A percentile compares a stretch with the other conserved stretches of the same genome.
These are phyloP conservation scores for Dysphania ambrosioides DNA, from an alignment of 148 eudicot genomes.

Conservation along the genomic window DNA sequence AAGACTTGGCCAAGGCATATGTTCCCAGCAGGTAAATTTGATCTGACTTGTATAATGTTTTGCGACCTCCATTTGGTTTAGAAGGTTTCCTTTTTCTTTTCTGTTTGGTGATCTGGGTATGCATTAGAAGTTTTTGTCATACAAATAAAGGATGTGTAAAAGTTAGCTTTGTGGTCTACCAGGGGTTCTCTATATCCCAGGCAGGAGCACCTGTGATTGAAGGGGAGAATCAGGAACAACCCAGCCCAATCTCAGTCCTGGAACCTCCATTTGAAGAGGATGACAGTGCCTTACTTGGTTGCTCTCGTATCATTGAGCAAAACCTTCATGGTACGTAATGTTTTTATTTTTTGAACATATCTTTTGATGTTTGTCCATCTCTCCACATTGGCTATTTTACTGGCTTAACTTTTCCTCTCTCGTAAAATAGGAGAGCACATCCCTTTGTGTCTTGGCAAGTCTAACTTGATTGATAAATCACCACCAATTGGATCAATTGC, in stretches of 20 bases:
- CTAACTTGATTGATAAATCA: slow-evolving; percentile 86
- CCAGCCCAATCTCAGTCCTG: slow-evolving; percentile 88
- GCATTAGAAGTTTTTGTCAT: neutral
- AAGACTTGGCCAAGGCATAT: slow-evolving; percentile 30
- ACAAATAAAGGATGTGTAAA: neutral
- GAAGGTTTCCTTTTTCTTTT: too few relatives aligned
- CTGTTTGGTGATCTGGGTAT: neutral
- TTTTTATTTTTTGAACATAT: neutral
- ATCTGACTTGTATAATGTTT: slow-evolving; percentile 2
- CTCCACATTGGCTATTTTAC: neutral
- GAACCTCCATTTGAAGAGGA: slow-evolving; percentile 69
- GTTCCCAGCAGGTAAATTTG: slow-evolving; percentile 53
- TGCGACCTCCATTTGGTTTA: too few relatives aligned
- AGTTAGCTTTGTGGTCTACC: slow-evolving; percentile 23
- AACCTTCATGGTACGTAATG: slow-evolving; percentile 52
- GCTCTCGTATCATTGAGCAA: slow-evolving; percentile 33
- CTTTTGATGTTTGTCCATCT: neutral
- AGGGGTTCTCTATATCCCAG: slow-evolving; percentile 46
- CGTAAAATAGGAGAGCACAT: slow-evolving; percentile 45
- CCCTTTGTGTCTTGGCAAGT: slow-evolving; percentile 34
- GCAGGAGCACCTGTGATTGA: slow-evolving; percentile 31
- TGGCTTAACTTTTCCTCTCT: slow-evolving; percentile 1
- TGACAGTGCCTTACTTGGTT: slow-evolving; percentile 36
- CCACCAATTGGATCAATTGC: slow-evolving; percentile 94
- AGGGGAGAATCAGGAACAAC: slow-evolving; percentile 73